Evolutionary conservation across 306 rosid species (phyloP).

Genomic region (Prunus persica): Prunus_persica_NCBIv2 NC_034009.1:36059501-36060000

Average conservation of each 20-base stretch:
- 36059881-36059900: constrained; percentile 20
- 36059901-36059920: constrained; percentile 21
- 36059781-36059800: constrained; percentile 6
- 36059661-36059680: not conserved
- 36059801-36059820: not conserved
- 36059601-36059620: not conserved
- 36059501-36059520: not conserved
- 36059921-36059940: constrained; percentile 28
- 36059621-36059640: not conserved
- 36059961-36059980: constrained; percentile 15
- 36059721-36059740: constrained; percentile 17
- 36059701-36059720: constrained; percentile 8
- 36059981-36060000: constrained; percentile 25
- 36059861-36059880: constrained; percentile 12
- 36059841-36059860: constrained; percentile 18
- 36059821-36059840: not conserved
- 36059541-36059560: not conserved
- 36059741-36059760: constrained; percentile 9
- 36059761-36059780: constrained; percentile 1
- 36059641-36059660: constrained; percentile 15
- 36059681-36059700: not conserved
- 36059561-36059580: not conserved
- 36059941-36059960: constrained; percentile 20
- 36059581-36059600: not conserved
- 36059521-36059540: not conserved